These are phyloP conservation scores for Scheffersomyces quercinus DNA, from an alignment of 1,139 yeast genomes.

Conservation along the genomic window DNA sequence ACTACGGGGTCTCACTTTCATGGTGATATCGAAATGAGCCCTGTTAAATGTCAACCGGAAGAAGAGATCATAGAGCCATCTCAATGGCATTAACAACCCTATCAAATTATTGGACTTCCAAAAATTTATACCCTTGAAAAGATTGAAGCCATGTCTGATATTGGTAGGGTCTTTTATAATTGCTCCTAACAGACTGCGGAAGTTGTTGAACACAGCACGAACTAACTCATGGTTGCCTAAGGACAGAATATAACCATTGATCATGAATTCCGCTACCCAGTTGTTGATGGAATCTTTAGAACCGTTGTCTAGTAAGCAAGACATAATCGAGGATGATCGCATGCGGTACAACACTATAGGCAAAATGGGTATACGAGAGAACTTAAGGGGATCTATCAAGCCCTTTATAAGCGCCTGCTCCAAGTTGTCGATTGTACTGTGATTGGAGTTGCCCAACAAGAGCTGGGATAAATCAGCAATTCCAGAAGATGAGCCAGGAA, in stretches of 20 bases:
- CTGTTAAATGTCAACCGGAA: constrained; percentile 46
- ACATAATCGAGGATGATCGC: constrained; percentile 38
- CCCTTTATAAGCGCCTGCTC: constrained; percentile 39
- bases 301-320: constrained; percentile 23
- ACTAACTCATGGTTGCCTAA: constrained; percentile 39
- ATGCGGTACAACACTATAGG: constrained; percentile 43
- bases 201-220: constrained; percentile 17
- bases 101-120: constrained; percentile 35
- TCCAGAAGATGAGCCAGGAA: constrained; percentile 1
- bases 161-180: constrained; percentile 3
- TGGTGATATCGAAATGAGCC: constrained; percentile 38
- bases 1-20: constrained; percentile 34
- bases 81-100: constrained; percentile 34
- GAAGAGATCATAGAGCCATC: constrained; percentile 40
- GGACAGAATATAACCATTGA: constrained; percentile 40
- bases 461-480: constrained; percentile 18
- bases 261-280: constrained; percentile 36
- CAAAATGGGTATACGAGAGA: constrained; percentile 40
- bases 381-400: constrained; percentile 40
- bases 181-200: background rate
- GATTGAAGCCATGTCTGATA: background rate
- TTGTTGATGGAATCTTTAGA: constrained; percentile 14
- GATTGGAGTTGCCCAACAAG: constrained; percentile 18
- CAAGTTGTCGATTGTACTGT: constrained; percentile 28
- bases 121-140: constrained; percentile 27